phyloP scores from a whole-genome alignment of 1,284 basidiomycete genomes.

The Malassezia slooffiae region DNA sequence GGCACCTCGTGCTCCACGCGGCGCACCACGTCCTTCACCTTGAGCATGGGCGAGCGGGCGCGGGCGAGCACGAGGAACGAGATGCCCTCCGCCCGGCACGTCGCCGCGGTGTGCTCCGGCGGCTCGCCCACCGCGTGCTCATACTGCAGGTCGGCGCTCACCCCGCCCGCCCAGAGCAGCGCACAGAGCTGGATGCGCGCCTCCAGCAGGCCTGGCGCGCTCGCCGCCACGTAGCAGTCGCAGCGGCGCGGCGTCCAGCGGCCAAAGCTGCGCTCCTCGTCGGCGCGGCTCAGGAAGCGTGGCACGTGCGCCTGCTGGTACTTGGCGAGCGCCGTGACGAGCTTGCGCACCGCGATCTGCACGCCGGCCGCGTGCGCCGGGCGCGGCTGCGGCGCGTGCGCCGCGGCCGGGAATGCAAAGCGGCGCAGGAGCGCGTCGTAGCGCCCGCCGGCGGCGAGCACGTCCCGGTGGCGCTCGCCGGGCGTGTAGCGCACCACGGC shows the following conservation, averaged over 20 bases:
- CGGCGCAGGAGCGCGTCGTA: slow-evolving; percentile 64
- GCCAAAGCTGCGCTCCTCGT: slow-evolving; percentile 72
- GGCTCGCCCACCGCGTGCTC: slow-evolving; percentile 42
- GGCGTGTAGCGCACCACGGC: slow-evolving; percentile 55
- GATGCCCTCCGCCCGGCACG: slow-evolving; percentile 43
- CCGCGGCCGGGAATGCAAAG: slow-evolving; percentile 52
- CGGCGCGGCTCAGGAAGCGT: slow-evolving; percentile 54
- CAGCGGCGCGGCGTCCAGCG: slow-evolving; percentile 75
- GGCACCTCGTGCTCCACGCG: slow-evolving; percentile 35
- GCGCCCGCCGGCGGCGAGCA: slow-evolving; percentile 65
- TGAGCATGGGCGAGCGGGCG: slow-evolving; percentile 28
- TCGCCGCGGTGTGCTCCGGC: slow-evolving; percentile 30
- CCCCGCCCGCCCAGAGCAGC: slow-evolving; percentile 66
- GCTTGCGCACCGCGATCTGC: slow-evolving; percentile 69
- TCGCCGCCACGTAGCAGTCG: slow-evolving; percentile 62
- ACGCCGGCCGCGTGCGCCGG: slow-evolving; percentile 59
- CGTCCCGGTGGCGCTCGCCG: slow-evolving; percentile 57
- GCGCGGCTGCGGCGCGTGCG: slow-evolving; percentile 49
- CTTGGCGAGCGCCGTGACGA: slow-evolving; percentile 58
- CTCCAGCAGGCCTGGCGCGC: slow-evolving; percentile 61
- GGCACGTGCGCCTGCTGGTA: slow-evolving; percentile 59
- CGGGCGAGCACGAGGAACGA: slow-evolving; percentile 35
- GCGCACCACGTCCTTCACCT: slow-evolving; percentile 34
- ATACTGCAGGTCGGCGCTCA: slow-evolving; percentile 78
- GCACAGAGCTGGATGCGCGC: slow-evolving; percentile 67